Conservation (phyloP, 2,329 filamentous ascomycete species). For the Aspergillus brunneoviolaceus region DNA sequence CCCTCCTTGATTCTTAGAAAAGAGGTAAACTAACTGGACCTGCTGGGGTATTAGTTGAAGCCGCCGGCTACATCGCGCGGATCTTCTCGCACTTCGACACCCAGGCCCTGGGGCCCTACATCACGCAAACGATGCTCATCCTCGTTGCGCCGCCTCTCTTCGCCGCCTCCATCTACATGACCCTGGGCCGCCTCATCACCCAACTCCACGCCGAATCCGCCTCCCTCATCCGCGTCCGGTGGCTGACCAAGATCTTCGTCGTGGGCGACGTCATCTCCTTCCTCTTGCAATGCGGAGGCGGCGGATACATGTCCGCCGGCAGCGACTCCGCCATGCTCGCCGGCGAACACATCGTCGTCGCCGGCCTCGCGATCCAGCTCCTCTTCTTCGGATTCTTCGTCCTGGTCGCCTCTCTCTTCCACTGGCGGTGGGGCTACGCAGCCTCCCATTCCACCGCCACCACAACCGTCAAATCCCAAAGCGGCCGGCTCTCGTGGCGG, state of each 20-base stretch:
- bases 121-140: conserved; percentile 31
- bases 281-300: conserved; percentile 29
- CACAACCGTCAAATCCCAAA: background rate
- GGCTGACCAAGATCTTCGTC: conserved; percentile 33
- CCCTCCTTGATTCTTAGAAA: background rate
- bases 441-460: too few species aligned
- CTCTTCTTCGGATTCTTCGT: conserved; percentile 59
- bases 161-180: conserved; percentile 34
- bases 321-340: conserved; percentile 14
- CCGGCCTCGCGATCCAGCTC: conserved; percentile 59
- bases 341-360: conserved; percentile 50
- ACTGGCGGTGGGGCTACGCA: conserved; percentile 33
- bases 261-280: conserved; percentile 31
- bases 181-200: conserved; percentile 27
- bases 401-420: conserved; percentile 51
- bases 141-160: conserved; percentile 33
- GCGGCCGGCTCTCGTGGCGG: conserved; percentile 12
- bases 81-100: conserved; percentile 28
- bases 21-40: background rate
- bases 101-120: conserved; percentile 25
- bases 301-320: conserved; percentile 30
- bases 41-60: conserved; percentile 17
- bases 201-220: conserved; percentile 19
- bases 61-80: conserved; percentile 28
- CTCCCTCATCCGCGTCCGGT: conserved; percentile 23